Conservation (phyloP, 2,329 filamentous ascomycete species). For the Talaromyces sp. region DNA sequence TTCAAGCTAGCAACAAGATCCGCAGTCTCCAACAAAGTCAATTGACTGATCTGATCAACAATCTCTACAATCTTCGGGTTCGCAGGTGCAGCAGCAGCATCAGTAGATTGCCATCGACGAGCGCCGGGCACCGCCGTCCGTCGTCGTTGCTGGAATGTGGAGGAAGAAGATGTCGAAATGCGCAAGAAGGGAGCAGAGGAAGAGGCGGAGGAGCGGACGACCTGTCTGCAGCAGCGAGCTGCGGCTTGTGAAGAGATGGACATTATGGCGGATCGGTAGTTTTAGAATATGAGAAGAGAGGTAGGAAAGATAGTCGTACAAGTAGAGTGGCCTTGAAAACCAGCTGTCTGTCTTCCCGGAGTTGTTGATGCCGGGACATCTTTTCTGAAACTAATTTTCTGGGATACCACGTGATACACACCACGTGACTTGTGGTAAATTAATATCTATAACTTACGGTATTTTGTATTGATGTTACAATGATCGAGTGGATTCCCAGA, state of each 20-base stretch:
- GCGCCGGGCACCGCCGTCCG: conserved; percentile 33
- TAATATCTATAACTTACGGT: neutral
- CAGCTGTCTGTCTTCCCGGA: neutral
- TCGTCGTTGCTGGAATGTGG: conserved; percentile 31
- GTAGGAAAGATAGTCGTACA: conserved; percentile 5
- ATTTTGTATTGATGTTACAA: neutral
- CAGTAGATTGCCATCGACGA: conserved; percentile 86
- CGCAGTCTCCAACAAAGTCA: conserved; percentile 95
- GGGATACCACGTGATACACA: conserved; percentile 12
- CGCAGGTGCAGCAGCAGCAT: conserved; percentile 55
- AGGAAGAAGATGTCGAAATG: conserved; percentile 34
- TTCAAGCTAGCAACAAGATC: conserved; percentile 93
- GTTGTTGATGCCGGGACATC: conserved; percentile 15
- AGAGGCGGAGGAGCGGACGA: conserved; percentile 36
- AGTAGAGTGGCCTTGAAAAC: neutral
- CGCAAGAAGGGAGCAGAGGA: conserved; percentile 38
- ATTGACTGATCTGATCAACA: conserved; percentile 97
- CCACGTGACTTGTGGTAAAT: neutral
- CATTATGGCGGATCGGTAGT: conserved; percentile 28
- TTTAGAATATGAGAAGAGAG: neutral
- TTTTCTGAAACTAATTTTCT: conserved; percentile 20
- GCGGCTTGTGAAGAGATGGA: conserved; percentile 39
- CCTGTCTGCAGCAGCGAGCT: conserved; percentile 43
- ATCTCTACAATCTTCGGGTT: conserved; percentile 93
- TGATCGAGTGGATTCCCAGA: neutral